Base-by-base conservation (phyloP, 805 yeast species). In the Schwanniomyces sp. region DNA sequence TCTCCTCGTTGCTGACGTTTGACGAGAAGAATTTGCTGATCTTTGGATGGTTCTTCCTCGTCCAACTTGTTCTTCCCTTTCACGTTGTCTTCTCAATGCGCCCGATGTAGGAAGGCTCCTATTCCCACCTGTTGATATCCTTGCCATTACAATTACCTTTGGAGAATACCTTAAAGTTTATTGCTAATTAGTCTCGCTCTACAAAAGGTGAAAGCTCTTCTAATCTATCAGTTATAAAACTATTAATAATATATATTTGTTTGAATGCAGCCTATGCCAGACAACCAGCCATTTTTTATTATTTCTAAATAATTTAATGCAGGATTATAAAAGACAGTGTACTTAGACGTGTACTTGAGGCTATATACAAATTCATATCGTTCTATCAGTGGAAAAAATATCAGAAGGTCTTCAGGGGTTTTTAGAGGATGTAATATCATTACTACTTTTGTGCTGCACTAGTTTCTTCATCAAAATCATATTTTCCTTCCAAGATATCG, bases 401-500 rank as follows among this genome's bases (percentile, higher is more conserved):
- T 21, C 24, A 4, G 24, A 21, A 21, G 24, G 24, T 21, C 5
- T 21, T 21, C 5, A 21, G 24, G 11, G 3, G 6, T 21, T 21
- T 21, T 21, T 21, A 21, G 24, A 29, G 3, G 6, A 29, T 16
- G 2, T 8, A 21, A 7, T 3, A 21, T n/a, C n/a, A 3, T 42
- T 24, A 18, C 34, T 42, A 17, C 5, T 5, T 30, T 42, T 17
- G 30, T 21, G 10, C 40, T 37, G 40, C 14, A 12, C 9, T 12
- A 10, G 40, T 7, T 34, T 40, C 38, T 11, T 52, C 58, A 28
- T 59, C 64, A 37, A 55, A 56, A 43, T 70, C 75, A 41, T 64
- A 66, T 48, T 72, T 75, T 2, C 81, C 81, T 42, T 71, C 77
- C 47, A 81, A 62, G 12, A 81, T 63, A 43, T 70, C 79, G 47